Percentiles rank a stretch among this genome's conserved stretches.
These are phyloP conservation scores for Odontarrhena argentea DNA, from an alignment of 345 rosid genomes.

Conservation along the genomic window DNA sequence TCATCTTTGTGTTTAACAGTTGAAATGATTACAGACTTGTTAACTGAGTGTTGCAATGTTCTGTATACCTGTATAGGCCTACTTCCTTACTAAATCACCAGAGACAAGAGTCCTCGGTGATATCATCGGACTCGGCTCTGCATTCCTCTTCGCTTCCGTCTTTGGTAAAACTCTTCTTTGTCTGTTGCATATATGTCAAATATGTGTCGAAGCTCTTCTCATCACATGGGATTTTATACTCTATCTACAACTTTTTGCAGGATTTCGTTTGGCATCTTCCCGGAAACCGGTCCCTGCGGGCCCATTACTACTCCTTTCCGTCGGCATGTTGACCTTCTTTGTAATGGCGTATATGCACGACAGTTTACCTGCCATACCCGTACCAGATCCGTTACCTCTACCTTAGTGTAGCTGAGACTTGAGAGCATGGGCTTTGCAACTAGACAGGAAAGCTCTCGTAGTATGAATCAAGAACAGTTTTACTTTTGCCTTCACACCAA, in stretches of 20 bases:
- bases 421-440: not conserved
- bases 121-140: conserved; percentile 77
- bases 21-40: not conserved
- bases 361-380: conserved; percentile 30
- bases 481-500: conserved; percentile 28
- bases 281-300: conserved; percentile 70
- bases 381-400: conserved; percentile 34
- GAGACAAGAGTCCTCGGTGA: conserved; percentile 72
- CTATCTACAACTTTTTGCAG: conserved; percentile 44
- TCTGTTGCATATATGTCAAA: conserved; percentile 16
- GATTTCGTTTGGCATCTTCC: conserved; percentile 71
- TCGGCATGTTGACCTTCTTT: conserved; percentile 59
- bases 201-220: not conserved
- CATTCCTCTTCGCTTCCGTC: conserved; percentile 70
- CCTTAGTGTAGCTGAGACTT: conserved; percentile 29
- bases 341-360: conserved; percentile 45
- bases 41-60: conserved; percentile 1
- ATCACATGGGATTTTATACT: not conserved
- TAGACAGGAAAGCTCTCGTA: conserved; percentile 4
- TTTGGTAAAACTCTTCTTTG: conserved; percentile 53
- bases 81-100: conserved; percentile 65
- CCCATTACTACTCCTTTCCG: conserved; percentile 63
- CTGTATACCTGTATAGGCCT: conserved; percentile 48
- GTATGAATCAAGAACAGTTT: conserved; percentile 21
- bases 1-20: conserved; percentile 6